Evolutionary conservation across 2,329 filamentous ascomycete genomes (phyloP).

Genomic region (Fusarium agapanthi): DNA sequence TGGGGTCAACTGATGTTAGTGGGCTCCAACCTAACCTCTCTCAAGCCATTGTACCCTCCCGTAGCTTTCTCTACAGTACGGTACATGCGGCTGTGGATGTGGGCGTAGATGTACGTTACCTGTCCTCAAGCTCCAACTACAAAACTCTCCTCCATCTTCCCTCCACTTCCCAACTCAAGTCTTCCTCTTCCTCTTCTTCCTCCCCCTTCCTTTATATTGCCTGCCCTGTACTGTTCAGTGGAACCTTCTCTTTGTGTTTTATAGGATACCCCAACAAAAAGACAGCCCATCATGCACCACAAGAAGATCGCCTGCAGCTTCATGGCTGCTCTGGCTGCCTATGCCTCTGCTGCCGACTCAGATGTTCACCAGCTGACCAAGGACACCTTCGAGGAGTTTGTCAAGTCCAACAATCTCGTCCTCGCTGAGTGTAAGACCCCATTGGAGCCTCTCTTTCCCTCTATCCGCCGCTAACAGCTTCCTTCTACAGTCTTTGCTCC

Average conservation of each 20-base stretch:
- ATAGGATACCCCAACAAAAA: slow-evolving; percentile 35
- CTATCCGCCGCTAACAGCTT: slow-evolving; percentile 48
- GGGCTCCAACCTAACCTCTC: slow-evolving; percentile 8
- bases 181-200: slow-evolving; percentile 9
- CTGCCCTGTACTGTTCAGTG: slow-evolving; percentile 29
- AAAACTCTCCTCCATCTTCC: slow-evolving; percentile 47
- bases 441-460: not conserved
- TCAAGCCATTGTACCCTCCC: slow-evolving; percentile 10
- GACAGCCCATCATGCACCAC: slow-evolving; percentile 55
- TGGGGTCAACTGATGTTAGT: slow-evolving; percentile 1
- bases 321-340: slow-evolving; percentile 62
- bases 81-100: slow-evolving; percentile 1
- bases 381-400: slow-evolving; percentile 86
- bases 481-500: slow-evolving; percentile 80
- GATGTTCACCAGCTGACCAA: slow-evolving; percentile 87
- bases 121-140: slow-evolving; percentile 44
- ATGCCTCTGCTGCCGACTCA: slow-evolving; percentile 72
- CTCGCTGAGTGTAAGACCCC: slow-evolving; percentile 89
- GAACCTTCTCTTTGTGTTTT: slow-evolving; percentile 33
- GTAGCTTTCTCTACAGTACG: not conserved
- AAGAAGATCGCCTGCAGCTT: slow-evolving; percentile 63
- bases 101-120: slow-evolving; percentile 23
- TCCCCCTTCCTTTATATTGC: slow-evolving; percentile 20
- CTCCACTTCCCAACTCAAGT: slow-evolving; percentile 29
- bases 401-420: slow-evolving; percentile 86